Evolutionary conservation across 768 basidiomycete species (phyloP).

Genomic region (Ramaria rubella): DNA sequence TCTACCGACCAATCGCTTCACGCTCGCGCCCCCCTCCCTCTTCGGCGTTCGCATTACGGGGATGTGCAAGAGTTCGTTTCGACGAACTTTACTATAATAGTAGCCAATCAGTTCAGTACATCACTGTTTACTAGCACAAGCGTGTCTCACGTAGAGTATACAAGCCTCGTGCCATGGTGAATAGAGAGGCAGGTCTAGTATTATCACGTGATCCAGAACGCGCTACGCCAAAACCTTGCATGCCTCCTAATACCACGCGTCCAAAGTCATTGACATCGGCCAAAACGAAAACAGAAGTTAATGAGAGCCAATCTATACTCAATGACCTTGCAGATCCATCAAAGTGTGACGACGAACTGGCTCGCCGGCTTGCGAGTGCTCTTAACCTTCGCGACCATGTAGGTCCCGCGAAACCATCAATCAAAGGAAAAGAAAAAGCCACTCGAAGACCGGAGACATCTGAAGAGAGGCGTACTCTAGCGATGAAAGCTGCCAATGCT

Average conservation of each 20-base stretch:
- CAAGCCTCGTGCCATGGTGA: neutral
- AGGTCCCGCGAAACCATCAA: neutral
- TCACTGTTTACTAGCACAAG: too few relatives aligned
- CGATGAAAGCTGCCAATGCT: constrained; percentile 61
- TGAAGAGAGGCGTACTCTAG: constrained; percentile 35
- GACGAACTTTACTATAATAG: too few relatives aligned
- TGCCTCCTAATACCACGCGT: neutral
- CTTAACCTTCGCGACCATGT: neutral
- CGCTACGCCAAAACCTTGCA: neutral
- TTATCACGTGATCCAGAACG: constrained; percentile 1
- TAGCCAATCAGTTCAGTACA: too few relatives aligned
- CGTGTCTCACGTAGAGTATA: neutral
- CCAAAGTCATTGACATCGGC: neutral
- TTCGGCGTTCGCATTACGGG: too few relatives aligned
- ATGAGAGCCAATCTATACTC: neutral
- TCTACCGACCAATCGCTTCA: too few relatives aligned
- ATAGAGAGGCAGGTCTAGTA: neutral
- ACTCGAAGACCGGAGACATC: constrained; percentile 2
- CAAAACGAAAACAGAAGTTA: neutral
- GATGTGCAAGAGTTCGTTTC: too few relatives aligned
- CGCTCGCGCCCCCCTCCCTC: too few relatives aligned
- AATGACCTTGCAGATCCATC: neutral
- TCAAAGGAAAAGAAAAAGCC: constrained; percentile 15
- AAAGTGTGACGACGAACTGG: constrained; percentile 2
- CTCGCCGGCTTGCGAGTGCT: constrained; percentile 1